Base-by-base conservation (phyloP, 345 rosid genomes). In the Camelina hispida region DNA sequence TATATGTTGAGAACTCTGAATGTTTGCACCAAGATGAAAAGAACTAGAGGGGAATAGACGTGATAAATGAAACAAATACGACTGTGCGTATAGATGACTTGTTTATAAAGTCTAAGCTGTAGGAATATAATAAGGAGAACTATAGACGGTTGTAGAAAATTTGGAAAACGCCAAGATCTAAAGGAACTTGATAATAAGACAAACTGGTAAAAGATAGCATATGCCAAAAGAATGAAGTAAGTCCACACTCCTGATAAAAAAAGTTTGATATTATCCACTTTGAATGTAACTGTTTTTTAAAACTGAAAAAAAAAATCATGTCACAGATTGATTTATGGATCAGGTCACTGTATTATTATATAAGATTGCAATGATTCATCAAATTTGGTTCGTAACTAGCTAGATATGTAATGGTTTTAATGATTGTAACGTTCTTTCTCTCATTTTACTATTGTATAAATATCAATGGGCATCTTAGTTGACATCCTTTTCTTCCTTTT, bases 201-300 rank as follows among this genome's bases (percentile, higher is more conserved):
- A 77, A 77, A 40, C 66, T 38, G 35, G 35, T 46, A 71, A 48
- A 76, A 70, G 76, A 64, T 70, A 48, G 76, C 62, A 77, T 77
- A 77, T 64, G 71, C 80, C 80, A 64, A 70, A 63, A 71, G 67
- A 23, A 77, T 70, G 66, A 76, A 63, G 75, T 38, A 48, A 76
- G 71, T 63, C 71, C 72, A 77, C 66, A 55, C 76, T 75, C 48
- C 3, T 56, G 62, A 25, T 25, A 9, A 44, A 47, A 44, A 46
- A 43, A 16, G 60, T 48, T 71, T 77, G 85, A 83, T 85, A 91
- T 89, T 71, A 71, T 48, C 80, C 80, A 64, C 80, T 77, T 77
- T 56, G 25, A 54, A 48, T 63, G 53, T 17, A 62, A n/a, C 61
- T 18, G 13, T 17, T 51, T 40, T 15, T 34, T 28, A 4, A 1